Evolutionary conservation across 306 rosid genomes (phyloP), one percentile per base, ranked within the genome.

Genomic region (Amphicarpaea edgeworthii): DNA sequence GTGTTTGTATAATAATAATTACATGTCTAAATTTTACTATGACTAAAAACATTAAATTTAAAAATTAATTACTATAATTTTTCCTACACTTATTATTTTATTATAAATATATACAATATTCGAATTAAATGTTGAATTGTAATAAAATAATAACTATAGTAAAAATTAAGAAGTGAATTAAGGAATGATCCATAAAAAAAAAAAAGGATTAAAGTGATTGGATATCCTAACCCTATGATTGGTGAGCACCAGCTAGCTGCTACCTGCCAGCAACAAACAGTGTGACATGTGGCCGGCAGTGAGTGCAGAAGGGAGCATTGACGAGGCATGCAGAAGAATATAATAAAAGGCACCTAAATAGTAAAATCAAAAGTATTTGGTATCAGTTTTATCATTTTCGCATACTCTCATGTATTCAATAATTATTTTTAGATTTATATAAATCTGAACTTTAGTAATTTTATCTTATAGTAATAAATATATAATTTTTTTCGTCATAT

Each of bases 221-320:
- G 49, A 69, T 49, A 70, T 50, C 20, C 57, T 24, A 3, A 5
- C 3, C 32, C 47, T 50, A 37, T 55, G 66, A 54, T 72, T 55
- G 66, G 53, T 17, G 19, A 38, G 23, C 11, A n/a, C 14, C 53
- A 53, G 66, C 40, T 14, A 71, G 40, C 24, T 38, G 68, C 23
- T 41, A 41, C 45, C 38, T 73, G 78, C 69, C 30, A 26, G 30
- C 77, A 73, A 73, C 54, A 73, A 58, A 73, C 70, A 59, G 21
- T 59, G 8, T 16, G 78, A 32, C 79, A 74, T 28, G 61, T 61
- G 58, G 40, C 71, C 79, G 49, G 61, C 79, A 61, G 49, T 47
- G 71, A 74, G 50, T 46, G 79, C 71, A 74, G 62, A 61, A 74
- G 59, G 32, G 21, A 42, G 78, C 69, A 73, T 59, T 43, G 61